These are phyloP conservation scores for Podila clonocystis DNA, from an alignment of 192 early-diverging fungal species.

Conservation along the genomic window DNA sequence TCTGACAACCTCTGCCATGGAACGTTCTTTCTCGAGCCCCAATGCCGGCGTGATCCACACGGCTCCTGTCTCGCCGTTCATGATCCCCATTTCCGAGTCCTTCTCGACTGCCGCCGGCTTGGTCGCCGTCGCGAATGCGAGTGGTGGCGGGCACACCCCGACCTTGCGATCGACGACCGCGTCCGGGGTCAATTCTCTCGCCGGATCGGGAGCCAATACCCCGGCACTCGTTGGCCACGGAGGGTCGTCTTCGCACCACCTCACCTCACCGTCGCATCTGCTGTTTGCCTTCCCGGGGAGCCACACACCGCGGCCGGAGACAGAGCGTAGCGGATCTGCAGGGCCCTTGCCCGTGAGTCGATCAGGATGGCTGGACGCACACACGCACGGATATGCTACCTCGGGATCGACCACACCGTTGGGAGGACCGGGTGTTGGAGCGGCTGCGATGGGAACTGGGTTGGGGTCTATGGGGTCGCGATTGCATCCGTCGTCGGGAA, in stretches of 20 bases:
- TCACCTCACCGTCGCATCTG: neutral
- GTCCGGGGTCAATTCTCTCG: neutral
- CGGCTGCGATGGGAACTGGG: too few species aligned
- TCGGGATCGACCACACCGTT: neutral
- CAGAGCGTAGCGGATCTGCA: neutral
- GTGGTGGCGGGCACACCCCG: neutral
- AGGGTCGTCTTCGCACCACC: too few species aligned
- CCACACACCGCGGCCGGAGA: neutral
- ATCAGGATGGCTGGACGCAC: neutral
- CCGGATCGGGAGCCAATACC: too few species aligned
- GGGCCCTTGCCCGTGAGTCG: neutral
- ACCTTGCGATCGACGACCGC: neutral
- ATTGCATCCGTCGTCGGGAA: too few species aligned
- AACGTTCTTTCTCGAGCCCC: constrained; percentile 1
- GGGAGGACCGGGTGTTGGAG: too few species aligned
- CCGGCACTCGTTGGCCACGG: too few species aligned
- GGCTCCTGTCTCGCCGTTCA: neutral
- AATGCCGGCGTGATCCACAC: neutral
- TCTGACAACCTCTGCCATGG: neutral
- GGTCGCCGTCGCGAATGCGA: neutral
- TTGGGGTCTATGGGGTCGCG: too few species aligned
- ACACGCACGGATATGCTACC: neutral
- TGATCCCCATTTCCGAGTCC: neutral
- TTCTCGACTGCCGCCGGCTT: neutral
- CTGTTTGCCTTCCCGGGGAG: neutral